Percentiles rank a stretch among this genome's conserved stretches.
Conservation (phyloP, 257 asterid species). For the Lycium ferocissimum region DNA sequence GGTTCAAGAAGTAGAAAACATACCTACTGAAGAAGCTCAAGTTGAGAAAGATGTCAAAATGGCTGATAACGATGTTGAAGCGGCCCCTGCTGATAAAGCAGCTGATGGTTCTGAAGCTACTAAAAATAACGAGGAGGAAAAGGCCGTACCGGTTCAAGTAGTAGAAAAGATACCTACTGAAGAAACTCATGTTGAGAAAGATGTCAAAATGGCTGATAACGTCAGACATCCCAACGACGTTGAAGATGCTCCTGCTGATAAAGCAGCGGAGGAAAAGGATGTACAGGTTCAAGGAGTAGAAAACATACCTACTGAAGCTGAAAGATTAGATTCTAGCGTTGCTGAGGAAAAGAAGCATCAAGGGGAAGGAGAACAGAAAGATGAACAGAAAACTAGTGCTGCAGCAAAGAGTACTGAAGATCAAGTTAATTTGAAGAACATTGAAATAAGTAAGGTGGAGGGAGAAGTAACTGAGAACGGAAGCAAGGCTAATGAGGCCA, state of each 20-base stretch:
- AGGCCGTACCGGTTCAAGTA: constrained; percentile 7
- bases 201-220: background rate
- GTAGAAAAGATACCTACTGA: constrained; percentile 26
- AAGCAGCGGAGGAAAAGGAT: constrained; percentile 24
- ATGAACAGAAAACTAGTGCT: background rate
- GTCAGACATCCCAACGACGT: background rate
- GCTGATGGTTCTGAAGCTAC: constrained; percentile 37
- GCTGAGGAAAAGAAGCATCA: constrained; percentile 1
- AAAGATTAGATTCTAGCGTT: background rate
- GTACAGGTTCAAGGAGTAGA: constrained; percentile 8
- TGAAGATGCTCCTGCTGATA: constrained; percentile 24
- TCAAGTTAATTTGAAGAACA: constrained; percentile 31
- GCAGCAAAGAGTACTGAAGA: constrained; percentile 17
- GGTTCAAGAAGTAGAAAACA: constrained; percentile 7
- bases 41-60: constrained; percentile 13
- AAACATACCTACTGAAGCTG: background rate
- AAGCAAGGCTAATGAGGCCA: constrained; percentile 30
- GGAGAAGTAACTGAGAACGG: constrained; percentile 46
- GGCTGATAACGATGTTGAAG: constrained; percentile 27
- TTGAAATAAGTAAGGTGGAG: constrained; percentile 30
- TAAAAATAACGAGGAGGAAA: constrained; percentile 24
- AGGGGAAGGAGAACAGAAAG: background rate
- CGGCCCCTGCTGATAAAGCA: constrained; percentile 20
- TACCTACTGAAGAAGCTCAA: constrained; percentile 27
- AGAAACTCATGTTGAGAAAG: constrained; percentile 26